Base-by-base conservation (phyloP, 2,329 filamentous ascomycete species). In the Sclerotinia nivalis region DNA sequence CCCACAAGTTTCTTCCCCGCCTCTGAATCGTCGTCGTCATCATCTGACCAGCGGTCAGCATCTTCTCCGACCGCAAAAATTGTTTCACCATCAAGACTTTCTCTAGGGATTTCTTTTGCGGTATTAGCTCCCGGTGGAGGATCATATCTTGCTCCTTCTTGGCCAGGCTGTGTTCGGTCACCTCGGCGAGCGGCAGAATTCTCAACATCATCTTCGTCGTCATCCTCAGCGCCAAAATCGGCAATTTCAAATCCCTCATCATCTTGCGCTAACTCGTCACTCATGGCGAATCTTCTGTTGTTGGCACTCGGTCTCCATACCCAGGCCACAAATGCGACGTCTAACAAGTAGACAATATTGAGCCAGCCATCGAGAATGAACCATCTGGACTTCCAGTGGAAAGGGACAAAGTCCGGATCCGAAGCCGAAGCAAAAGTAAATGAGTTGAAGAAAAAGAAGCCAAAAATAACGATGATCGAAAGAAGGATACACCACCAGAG, bases 171-270 rank as follows among this genome's bases (percentile, higher is more conserved):
- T 66, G 84, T 87, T 59, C 85, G 79, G 9, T 83, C 79, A 18
- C 83, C 83, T 77, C 88, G 85, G 59, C 76, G 73, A 43, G 75
- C 77, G 61, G 70, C 79, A 67, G 72, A 73, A 78, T 70, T 80
- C 74, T 62, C 82, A 80, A 69, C 54, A 75, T 89, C 87, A 70
- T 90, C 87, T 75, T 91, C 89, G 28, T 91, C 82, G 0, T 86
- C 88, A 74, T 81, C 80, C 31, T 89, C 89, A 4, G 87, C 92
- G 66, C 93, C 93, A 72, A 99, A 91, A 69, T 96, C 96, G 62
- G 92, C 92, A 79, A 99, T 96, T 79, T 98, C 96, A 79, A 99
- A 99, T 59, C 96, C 96, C 78, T 98, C 95, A 76, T 99, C 96
- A 77, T 99, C 96, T 86, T 98, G 96, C 3, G 96, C 95, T 78